Conservation (phyloP, 116 monocot genomes). For the Trichopus zeylanicus region DNA sequence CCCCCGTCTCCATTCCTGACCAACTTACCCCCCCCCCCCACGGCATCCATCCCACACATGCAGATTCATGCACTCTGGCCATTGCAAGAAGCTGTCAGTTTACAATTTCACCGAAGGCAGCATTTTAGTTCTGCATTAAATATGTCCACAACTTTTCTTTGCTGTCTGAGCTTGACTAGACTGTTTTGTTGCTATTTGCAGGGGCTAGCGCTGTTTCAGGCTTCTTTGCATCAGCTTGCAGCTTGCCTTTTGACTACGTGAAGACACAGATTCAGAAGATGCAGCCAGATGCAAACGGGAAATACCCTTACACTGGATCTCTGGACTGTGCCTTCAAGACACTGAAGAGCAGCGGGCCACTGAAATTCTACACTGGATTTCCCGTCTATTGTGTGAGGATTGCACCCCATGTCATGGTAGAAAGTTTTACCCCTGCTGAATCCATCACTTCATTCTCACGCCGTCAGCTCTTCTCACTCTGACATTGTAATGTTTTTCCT, state of each 20-base stretch:
- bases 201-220: slow-evolving; percentile 97
- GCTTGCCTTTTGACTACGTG: slow-evolving; percentile 95
- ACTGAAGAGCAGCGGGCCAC: slow-evolving; percentile 58
- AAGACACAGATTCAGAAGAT: slow-evolving; percentile 98
- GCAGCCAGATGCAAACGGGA: slow-evolving; percentile 85
- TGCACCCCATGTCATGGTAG: slow-evolving; percentile 99
- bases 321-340: slow-evolving; percentile 79
- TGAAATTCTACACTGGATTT: slow-evolving; percentile 73
- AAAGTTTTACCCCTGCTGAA: too few relatives aligned
- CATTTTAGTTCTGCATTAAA: too few relatives aligned
- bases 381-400: slow-evolving; percentile 95
- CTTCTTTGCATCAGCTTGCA: slow-evolving; percentile 77
- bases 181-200: slow-evolving; percentile 32
- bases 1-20: too few relatives aligned
- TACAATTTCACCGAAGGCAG: too few relatives aligned
- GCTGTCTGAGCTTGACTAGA: not conserved
- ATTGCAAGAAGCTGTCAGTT: too few relatives aligned
- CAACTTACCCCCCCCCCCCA: too few relatives aligned
- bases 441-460: too few relatives aligned
- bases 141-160: not conserved
- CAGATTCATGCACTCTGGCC: too few relatives aligned
- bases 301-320: slow-evolving; percentile 85
- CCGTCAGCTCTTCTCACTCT: not conserved
- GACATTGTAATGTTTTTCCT: not conserved
- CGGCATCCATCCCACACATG: too few relatives aligned